Base-by-base conservation (phyloP, 2,329 filamentous ascomycete genomes). In the Stagonosporopsis rhizophila region DNA sequence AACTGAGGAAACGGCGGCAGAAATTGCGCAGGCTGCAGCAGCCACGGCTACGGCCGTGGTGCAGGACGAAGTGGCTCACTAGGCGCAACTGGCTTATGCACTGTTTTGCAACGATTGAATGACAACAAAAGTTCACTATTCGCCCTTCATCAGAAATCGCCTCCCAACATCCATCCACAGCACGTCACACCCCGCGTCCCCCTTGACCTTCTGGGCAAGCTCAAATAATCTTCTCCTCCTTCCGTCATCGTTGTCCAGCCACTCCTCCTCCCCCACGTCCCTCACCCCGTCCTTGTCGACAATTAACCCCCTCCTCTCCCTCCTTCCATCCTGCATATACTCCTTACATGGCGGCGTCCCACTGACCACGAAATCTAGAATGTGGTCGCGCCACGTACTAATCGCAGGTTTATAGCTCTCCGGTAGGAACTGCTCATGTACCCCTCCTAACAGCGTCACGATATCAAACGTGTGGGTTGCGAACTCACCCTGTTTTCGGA, bases 381-480 rank as follows among this genome's bases (percentile, higher is more conserved):
- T 55, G 15, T 14, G 45, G 22, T 63, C 44, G 25, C 62, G 49
- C 58, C 62, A 65, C 1, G 22, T 38, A 11, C 38, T 32, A 19
- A 63, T 32, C 2, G 56, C 48, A 28, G 52, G 35, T 15, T 20
- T 44, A 32, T 65, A 65, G 9, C 30, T 34, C 27, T 40, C 49
- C 5, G 60, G 60, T 23, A 63, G 14, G 8, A 39, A 28, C 4
- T 59, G 19, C 35, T 65, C 58, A 32, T 61, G 56, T 27, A 58
- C 54, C 2, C 62, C 62, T 7, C 62, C 62, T 38, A 65, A 35
- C 44, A 65, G 27, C 15, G 62, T 61, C 6, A 30, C 52, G 11
- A 63, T 61, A 28, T 65, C 62, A n/a, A 65, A 65, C 8, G 60
- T 65, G 20, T 65, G 60, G 25, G 62, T 65, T 19, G 58, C 58